Evolutionary conservation across 2,329 filamentous ascomycete genomes (phyloP).

Genomic region (Beauveria asiatica): DNA sequence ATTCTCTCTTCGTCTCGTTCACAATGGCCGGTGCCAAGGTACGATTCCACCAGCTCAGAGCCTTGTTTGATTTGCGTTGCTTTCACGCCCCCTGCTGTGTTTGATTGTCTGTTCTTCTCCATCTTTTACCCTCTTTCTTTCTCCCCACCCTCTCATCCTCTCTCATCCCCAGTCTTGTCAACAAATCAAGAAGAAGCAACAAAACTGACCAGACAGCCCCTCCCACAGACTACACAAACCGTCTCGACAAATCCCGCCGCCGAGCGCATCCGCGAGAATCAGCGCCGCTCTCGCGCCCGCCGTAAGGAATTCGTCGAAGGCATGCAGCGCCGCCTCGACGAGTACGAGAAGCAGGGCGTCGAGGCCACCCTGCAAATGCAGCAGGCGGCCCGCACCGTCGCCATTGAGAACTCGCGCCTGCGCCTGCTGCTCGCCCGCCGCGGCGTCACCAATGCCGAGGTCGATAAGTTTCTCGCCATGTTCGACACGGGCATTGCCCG

Average conservation of each 20-base stretch:
- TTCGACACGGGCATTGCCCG: slow-evolving; percentile 20
- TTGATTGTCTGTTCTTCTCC: neutral
- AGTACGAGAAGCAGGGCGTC: slow-evolving; percentile 39
- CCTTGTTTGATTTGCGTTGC: neutral
- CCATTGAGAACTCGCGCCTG: slow-evolving; percentile 38
- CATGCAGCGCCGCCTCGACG: slow-evolving; percentile 37
- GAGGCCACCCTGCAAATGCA: slow-evolving; percentile 47
- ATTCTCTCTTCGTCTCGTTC: neutral
- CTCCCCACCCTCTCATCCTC: no score
- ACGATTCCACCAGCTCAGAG: neutral
- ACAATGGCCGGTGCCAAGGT: slow-evolving; percentile 11
- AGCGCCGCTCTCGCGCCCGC: slow-evolving; percentile 44
- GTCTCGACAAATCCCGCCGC: slow-evolving; percentile 18
- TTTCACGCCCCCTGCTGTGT: neutral
- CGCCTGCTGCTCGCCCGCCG: slow-evolving; percentile 32
- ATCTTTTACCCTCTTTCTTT: no score
- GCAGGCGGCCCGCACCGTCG: slow-evolving; percentile 40
- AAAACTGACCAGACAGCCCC: neutral
- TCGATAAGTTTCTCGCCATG: slow-evolving; percentile 31
- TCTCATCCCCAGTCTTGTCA: neutral
- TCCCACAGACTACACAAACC: neutral
- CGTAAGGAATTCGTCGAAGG: slow-evolving; percentile 40
- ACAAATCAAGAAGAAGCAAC: neutral
- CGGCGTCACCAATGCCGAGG: slow-evolving; percentile 29
- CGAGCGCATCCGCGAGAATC: slow-evolving; percentile 40